Base-by-base conservation (phyloP, 495 filamentous ascomycete genomes). In the Penicillium maclennaniae region DNA sequence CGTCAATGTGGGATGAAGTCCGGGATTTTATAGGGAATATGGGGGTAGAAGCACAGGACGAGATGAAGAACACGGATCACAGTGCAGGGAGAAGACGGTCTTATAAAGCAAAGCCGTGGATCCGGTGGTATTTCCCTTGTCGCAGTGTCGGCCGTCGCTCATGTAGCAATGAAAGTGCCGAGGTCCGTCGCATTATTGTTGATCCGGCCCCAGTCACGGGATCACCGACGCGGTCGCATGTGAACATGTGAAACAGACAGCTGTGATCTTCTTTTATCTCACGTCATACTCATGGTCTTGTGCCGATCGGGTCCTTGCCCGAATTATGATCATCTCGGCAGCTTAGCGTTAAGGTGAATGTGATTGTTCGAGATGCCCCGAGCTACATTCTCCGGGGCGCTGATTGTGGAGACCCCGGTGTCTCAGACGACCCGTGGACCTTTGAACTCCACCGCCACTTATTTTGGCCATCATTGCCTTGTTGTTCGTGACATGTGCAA, bases 161-260 rank as follows among this genome's bases (percentile, higher is more conserved):
- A 44, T 50, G 49, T 56, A 51, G 46, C 51, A 17, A 55, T 56
- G 51, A 65, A 69, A 60, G 53, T 62, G 59, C 73, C 73, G 70
- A 73, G 73, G 73, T 61, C 48, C 57, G 41, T 43, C 65, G 73
- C 54, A 65, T 59, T 49, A 72, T 69, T 23, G 52, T 69, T 74
- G 55, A 61, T 71, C 70, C 70, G 60, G 9, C 6, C 16, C 23
- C 4, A 55, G 68, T 70, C 69, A 70, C 69, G 67, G 61, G 66
- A 63, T 63, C 51, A 19, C 45, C 26, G 25, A 23, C 19, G 42
- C 26, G n/a, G 27, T 15, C 14, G 27, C 48, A 49, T 44, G 41
- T 55, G 53, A 55, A 49, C 47, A 49, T 54, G 52, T 54, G 52
- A 54, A 40, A 27, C 26, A n/a, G 4, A 1, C 17, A 6, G 16